Evolutionary conservation across 768 basidiomycete species (phyloP), one percentile per base, ranked within the genome.

Genomic region (Boletus bicolor): DNA sequence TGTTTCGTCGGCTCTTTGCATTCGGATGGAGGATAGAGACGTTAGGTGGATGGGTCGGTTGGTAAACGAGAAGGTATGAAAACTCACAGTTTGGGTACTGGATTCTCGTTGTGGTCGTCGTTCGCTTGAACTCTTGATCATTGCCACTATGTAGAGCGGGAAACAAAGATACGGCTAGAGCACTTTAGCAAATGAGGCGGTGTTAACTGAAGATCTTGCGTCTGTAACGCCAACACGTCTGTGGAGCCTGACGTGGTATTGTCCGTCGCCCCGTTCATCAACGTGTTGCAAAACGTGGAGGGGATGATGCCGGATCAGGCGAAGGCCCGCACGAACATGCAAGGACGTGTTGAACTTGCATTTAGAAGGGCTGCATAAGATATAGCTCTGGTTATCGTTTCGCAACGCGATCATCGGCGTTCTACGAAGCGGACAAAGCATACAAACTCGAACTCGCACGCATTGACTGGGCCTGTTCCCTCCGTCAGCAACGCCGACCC

Each of bases 331-430:
- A 38, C 21, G 19, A 24, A 24, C 21, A 24, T 65, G 66, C 52
- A 55, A 42, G 42, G 56, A 60, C 0, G 64, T 67, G 2, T 46
- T 71, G 43, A 60, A 3, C 21, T 24, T 24, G 21, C 21, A 24
- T 24, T 24, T 24, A 24, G 21, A 24, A 24, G 76, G 79, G 6
- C 72, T 91, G 57, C 93, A 99, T 72, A 88, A 87, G 63, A 73
- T 88, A 21, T 98, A 98, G 71, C 75, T 93, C 47, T 99, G 96
- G 96, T 76, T 94, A 59, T 77, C 79, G 19, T 85, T 82, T 68
- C 85, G 94, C 38, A 77, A 82, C 55, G 77, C 82, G 0, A 76
- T 91, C 21, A 24, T 24, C 21, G 50, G 76, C 84, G 8, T 98
- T 89, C 68, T 70, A 79, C 5, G 77, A 87, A n/a, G 73, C 78